These are phyloP conservation scores for Suillus alpinus DNA, from an alignment of 768 basidiomycete genomes.

Conservation along the genomic window DNA sequence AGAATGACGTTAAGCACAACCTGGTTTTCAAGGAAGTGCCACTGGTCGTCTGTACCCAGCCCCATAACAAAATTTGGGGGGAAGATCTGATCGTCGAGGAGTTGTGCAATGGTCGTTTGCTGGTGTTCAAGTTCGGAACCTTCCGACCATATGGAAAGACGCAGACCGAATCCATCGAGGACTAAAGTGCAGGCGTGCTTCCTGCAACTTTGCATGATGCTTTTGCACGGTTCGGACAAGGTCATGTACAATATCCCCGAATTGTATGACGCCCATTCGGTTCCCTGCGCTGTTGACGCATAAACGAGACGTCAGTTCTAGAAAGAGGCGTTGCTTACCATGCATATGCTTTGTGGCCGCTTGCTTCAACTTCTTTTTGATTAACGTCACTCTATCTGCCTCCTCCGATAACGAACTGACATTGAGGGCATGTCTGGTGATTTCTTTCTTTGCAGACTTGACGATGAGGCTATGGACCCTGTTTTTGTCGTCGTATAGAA, in stretches of 20 bases:
- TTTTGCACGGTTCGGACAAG: not conserved
- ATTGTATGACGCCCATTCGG: not conserved
- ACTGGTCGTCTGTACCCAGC: not conserved
- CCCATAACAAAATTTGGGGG: not conserved
- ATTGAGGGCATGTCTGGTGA: not conserved
- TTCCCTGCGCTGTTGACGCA: not conserved
- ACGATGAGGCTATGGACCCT: not conserved
- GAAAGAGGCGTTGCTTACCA: not conserved
- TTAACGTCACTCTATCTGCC: not conserved
- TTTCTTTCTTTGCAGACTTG: not conserved
- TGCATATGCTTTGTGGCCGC: not conserved
- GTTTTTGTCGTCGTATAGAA: too few species aligned
- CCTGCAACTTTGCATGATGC: not conserved
- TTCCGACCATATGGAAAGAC: not conserved
- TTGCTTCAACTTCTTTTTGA: not conserved
- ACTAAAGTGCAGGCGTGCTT: not conserved
- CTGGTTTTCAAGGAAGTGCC: not conserved
- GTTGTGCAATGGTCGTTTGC: not conserved
- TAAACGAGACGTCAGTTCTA: not conserved
- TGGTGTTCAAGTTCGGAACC: not conserved
- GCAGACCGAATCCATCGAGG: not conserved
- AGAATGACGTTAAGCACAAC: not conserved
- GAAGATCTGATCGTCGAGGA: not conserved
- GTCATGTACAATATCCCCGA: not conserved
- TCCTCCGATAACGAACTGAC: not conserved